Percentiles rank a stretch among this genome's conserved stretches.
Conservation (phyloP, 2,329 filamentous ascomycete genomes). For the Fusarium nematophilum region DNA sequence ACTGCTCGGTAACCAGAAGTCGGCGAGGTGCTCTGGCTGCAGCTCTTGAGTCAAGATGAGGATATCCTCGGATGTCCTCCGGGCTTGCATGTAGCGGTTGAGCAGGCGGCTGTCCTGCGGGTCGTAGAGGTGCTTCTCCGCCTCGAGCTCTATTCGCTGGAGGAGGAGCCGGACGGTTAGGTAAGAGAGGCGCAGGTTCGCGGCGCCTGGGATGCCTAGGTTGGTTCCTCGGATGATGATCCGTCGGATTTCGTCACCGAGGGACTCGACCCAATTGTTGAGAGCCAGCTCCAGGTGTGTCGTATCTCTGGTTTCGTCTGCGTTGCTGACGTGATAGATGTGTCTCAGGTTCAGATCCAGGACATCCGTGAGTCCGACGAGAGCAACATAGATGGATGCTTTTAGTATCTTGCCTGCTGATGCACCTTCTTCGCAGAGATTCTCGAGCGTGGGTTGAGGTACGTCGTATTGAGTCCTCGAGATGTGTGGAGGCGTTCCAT, state of each 20-base stretch:
- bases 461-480: slow-evolving; percentile 60
- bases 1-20: slow-evolving; percentile 62
- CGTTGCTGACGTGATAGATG: slow-evolving; percentile 50
- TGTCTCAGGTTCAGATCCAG: slow-evolving; percentile 47
- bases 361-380: slow-evolving; percentile 57
- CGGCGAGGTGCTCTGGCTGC: slow-evolving; percentile 54
- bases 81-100: slow-evolving; percentile 54
- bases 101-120: slow-evolving; percentile 38
- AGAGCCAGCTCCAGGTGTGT: slow-evolving; percentile 53
- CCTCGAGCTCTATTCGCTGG: slow-evolving; percentile 59
- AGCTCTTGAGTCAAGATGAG: slow-evolving; percentile 60
- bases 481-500: slow-evolving; percentile 64
- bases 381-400: slow-evolving; percentile 56
- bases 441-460: slow-evolving; percentile 53
- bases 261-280: slow-evolving; percentile 57
- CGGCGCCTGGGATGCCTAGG: slow-evolving; percentile 56
- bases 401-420: slow-evolving; percentile 35
- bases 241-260: slow-evolving; percentile 52
- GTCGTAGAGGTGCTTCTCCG: slow-evolving; percentile 45
- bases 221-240: slow-evolving; percentile 56
- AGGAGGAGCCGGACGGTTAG: slow-evolving; percentile 60
- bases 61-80: slow-evolving; percentile 61
- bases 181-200: slow-evolving; percentile 64
- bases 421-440: slow-evolving; percentile 44
- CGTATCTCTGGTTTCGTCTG: slow-evolving; percentile 39